Evolutionary conservation across 179 eudicot species (phyloP).

Genomic region (Carnegiea gigantea): DNA sequence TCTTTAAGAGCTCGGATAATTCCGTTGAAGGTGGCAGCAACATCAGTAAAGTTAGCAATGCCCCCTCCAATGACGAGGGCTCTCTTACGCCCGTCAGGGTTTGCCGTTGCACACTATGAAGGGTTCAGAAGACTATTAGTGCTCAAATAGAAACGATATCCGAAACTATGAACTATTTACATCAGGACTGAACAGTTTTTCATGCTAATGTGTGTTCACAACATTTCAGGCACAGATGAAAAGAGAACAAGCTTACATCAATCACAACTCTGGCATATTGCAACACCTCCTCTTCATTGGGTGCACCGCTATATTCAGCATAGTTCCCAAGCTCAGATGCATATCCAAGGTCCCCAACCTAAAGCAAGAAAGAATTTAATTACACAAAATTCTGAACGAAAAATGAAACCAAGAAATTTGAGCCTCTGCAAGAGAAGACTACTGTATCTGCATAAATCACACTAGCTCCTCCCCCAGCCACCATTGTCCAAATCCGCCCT

Average conservation of each 20-base stretch:
- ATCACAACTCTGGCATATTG: slow-evolving; percentile 90
- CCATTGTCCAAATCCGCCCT: slow-evolving; percentile 96
- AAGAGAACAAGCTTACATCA: slow-evolving; percentile 56
- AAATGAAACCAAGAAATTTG: not conserved
- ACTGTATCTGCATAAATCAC: slow-evolving; percentile 94
- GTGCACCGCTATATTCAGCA: slow-evolving; percentile 97
- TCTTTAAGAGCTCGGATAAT: slow-evolving; percentile 81
- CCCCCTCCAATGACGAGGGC: slow-evolving; percentile 95
- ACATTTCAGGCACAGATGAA: not conserved
- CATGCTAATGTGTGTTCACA: not conserved
- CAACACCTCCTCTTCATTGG: slow-evolving; percentile 90
- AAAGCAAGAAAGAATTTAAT: not conserved
- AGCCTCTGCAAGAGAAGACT: not conserved
- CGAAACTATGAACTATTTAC: not conserved
- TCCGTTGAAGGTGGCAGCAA: slow-evolving; percentile 89
- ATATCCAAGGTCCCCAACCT: slow-evolving; percentile 94
- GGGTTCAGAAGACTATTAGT: not conserved
- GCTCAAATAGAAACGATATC: not conserved
- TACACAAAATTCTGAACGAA: not conserved
- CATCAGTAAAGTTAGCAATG: slow-evolving; percentile 93
- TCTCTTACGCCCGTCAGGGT: slow-evolving; percentile 88
- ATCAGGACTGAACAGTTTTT: not conserved
- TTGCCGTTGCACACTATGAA: slow-evolving; percentile 79
- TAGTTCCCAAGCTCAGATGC: slow-evolving; percentile 98
- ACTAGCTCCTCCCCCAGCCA: slow-evolving; percentile 96